phyloP scores from a whole-genome alignment of 768 basidiomycete genomes.

The Psilocybe sp. region DNA sequence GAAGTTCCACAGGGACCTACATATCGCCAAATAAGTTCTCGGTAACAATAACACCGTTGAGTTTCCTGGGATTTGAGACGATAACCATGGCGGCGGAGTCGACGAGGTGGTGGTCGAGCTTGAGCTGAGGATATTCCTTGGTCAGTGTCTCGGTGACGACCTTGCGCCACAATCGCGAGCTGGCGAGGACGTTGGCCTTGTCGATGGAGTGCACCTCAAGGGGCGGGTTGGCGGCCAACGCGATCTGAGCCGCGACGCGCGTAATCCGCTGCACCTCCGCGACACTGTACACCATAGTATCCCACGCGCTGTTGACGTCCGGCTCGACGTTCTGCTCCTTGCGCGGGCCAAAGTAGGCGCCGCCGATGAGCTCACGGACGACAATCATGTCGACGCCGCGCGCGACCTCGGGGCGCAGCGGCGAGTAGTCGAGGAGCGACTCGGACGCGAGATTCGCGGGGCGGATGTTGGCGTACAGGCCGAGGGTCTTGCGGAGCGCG shows the following conservation, averaged over 20 bases:
- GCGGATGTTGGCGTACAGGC: constrained; percentile 97
- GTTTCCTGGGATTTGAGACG: constrained; percentile 82
- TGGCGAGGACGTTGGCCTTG: constrained; percentile 98
- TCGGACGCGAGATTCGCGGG: constrained; percentile 95
- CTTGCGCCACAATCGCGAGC: constrained; percentile 90
- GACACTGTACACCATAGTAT: constrained; percentile 91
- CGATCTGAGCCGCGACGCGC: constrained; percentile 92
- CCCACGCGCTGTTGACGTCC: constrained; percentile 74
- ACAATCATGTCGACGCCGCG: constrained; percentile 89
- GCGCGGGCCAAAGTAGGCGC: constrained; percentile 91
- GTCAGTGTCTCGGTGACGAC: constrained; percentile 83
- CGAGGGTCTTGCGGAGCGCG: constrained; percentile 83
- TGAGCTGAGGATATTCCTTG: constrained; percentile 85
- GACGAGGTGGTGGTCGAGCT: constrained; percentile 88
- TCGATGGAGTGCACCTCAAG: constrained; percentile 90
- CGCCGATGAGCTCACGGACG: constrained; percentile 94
- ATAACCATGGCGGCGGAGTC: constrained; percentile 97
- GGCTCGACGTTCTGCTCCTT: constrained; percentile 78
- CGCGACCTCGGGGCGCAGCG: constrained; percentile 83
- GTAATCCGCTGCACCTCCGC: constrained; percentile 92
- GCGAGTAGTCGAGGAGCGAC: constrained; percentile 81
- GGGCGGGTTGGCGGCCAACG: constrained; percentile 78
- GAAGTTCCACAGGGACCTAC: constrained; percentile 39
- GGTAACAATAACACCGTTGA: constrained; percentile 94
- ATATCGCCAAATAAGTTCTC: constrained; percentile 98